A percentile compares a stretch with the other conserved stretches of the same genome.
phyloP scores from a whole-genome alignment of 2,329 filamentous ascomycete species.

The Ascochyta lentis region DNA sequence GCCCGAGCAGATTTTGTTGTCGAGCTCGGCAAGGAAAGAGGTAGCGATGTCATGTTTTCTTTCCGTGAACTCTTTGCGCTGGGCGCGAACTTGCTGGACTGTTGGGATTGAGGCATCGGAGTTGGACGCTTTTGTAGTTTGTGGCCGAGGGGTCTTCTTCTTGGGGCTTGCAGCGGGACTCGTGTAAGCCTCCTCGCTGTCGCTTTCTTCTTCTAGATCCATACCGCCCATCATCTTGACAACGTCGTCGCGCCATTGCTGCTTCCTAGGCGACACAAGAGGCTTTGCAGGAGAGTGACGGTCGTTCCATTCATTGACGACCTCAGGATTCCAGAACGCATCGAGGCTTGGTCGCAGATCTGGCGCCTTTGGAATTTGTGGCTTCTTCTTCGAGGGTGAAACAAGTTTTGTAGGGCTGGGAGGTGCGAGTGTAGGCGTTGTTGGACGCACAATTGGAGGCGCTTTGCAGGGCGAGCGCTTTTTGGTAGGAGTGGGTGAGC shows the following conservation, averaged over 20 bases:
- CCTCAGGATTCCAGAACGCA: slow-evolving; percentile 47
- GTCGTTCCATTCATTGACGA: slow-evolving; percentile 48
- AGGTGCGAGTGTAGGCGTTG: slow-evolving; percentile 40
- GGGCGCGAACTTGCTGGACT: slow-evolving; percentile 34
- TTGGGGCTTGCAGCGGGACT: slow-evolving; percentile 34
- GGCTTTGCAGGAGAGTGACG: slow-evolving; percentile 45
- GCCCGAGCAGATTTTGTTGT: slow-evolving; percentile 67
- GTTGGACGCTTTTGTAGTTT: slow-evolving; percentile 15
- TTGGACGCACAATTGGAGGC: slow-evolving; percentile 37
- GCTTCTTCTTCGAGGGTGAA: slow-evolving; percentile 47
- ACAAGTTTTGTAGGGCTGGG: slow-evolving; percentile 42
- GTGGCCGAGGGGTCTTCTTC: slow-evolving; percentile 4
- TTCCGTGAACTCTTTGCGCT: slow-evolving; percentile 65
- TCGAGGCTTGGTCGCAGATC: slow-evolving; percentile 46
- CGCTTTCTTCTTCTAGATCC: slow-evolving; percentile 28
- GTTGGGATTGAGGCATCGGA: slow-evolving; percentile 13
- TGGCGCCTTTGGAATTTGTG: slow-evolving; percentile 37
- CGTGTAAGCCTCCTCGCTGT: slow-evolving; percentile 27
- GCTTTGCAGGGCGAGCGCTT: slow-evolving; percentile 44
- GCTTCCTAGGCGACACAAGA: slow-evolving; percentile 44
- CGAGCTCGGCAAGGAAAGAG: slow-evolving; percentile 72
- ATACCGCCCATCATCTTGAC: slow-evolving; percentile 37
- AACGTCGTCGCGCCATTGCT: slow-evolving; percentile 42
- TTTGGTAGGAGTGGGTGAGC: slow-evolving; percentile 45
- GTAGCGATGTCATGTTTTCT: slow-evolving; percentile 69